Percentiles rank a stretch among this genome's conserved stretches.
phyloP scores from a whole-genome alignment of 192 early-diverging fungal species.

The Entomortierella chlamydospora region DNA sequence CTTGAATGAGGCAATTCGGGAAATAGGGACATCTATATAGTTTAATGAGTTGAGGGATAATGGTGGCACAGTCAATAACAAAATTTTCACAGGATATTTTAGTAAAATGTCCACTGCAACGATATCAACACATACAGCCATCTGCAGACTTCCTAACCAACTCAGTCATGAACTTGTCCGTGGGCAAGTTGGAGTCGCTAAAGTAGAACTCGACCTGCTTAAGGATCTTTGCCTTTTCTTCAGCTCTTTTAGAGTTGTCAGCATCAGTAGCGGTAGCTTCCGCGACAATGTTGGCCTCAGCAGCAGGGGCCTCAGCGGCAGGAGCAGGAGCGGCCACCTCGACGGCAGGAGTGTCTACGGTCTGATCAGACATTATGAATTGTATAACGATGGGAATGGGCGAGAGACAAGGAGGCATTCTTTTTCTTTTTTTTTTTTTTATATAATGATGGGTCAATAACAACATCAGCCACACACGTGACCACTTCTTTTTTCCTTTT shows the following conservation, averaged over 20 bases:
- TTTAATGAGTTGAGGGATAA: background rate
- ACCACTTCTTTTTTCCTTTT: background rate
- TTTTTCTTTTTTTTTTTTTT: slow-evolving; percentile 29
- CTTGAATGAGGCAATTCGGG: slow-evolving; percentile 65
- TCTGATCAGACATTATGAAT: slow-evolving; percentile 24
- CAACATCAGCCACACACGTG: slow-evolving; percentile 25
- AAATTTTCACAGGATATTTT: background rate
- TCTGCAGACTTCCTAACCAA: slow-evolving; percentile 49
- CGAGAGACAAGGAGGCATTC: background rate
- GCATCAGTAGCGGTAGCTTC: no score
- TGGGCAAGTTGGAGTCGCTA: slow-evolving; percentile 67
- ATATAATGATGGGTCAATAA: background rate
- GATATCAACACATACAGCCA: slow-evolving; percentile 59
- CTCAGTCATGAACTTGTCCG: slow-evolving; percentile 65
- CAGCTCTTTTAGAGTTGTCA: slow-evolving; percentile 14
- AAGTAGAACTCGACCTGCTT: slow-evolving; percentile 77
- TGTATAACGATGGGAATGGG: background rate
- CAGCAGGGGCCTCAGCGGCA: slow-evolving; percentile 4
- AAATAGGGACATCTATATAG: slow-evolving; percentile 59
- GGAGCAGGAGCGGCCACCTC: slow-evolving; percentile 9
- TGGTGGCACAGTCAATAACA: background rate
- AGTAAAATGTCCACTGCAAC: background rate
- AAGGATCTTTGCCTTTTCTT: slow-evolving; percentile 60
- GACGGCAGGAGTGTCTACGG: slow-evolving; percentile 18
- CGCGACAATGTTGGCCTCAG: background rate